Base-by-base conservation (phyloP, 139 green algal species). In the Pedinophyceae sp. region DNA sequence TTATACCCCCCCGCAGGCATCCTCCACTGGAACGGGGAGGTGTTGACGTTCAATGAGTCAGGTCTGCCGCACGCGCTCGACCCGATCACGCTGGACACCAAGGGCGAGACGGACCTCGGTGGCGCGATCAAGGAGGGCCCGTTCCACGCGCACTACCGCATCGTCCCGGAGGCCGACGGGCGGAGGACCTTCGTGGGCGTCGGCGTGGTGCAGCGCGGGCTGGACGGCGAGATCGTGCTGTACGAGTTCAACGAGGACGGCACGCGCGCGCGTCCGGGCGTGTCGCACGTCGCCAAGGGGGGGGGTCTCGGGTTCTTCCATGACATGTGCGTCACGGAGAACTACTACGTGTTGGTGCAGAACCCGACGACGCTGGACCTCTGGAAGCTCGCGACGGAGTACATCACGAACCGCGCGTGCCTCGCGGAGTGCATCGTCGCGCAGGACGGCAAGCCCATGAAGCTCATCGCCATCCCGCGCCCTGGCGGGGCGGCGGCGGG, bases 331-430 rank as follows among this genome's bases (percentile, higher is more conserved):
- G 48, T 75, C 25, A 76, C 72, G 15, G 52, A 70, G 13, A 68
- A 71, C 45, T 66, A 79, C 19, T 80, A 80, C 27, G 48, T 79
- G 3, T 45, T 76, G 24, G 29, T 73, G 40, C 56, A 74, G 60
- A 77, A 71, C 52, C 62, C 72, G 50, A 68, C 75, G 27, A 45
- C 23, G 13, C 46, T 78, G 38, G 60, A 78, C 48, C 52, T 74
- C 13, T 50, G 40, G 20, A 69, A 68, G 52, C 45, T 77, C 25
- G 28, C 74, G 16, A 62, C 45, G 4, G 23, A 66, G 23, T 78
- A 77, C 47, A 59, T 69, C 19, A 29, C 65, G 17, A 69, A 66
- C 30, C 38, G 63, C 49, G 62, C 58, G 0, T 70, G 65, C 64
- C 60, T 80, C 25, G 72, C 72, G 2, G 68, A 77, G 58, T 79